Conservation (phyloP, 305 asterid species). For the Petunia hybrid region DNA sequence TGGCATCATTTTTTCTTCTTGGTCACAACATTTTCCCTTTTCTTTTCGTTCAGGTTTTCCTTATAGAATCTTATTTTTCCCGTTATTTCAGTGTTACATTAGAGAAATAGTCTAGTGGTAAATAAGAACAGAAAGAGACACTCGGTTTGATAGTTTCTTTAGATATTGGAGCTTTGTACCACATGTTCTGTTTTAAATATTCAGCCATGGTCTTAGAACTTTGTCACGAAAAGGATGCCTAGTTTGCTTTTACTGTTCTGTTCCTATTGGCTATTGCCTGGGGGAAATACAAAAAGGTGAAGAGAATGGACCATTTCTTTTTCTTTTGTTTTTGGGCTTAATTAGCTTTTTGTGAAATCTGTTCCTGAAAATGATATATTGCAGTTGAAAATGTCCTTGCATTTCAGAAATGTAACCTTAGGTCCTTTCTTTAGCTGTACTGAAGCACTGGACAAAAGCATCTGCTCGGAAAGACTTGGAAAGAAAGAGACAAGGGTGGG, state of each 20-base stretch:
- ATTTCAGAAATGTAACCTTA: neutral
- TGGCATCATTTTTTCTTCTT: neutral
- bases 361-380: neutral
- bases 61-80: slow-evolving; percentile 31
- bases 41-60: neutral
- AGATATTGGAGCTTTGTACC: slow-evolving; percentile 12
- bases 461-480: neutral
- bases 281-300: neutral
- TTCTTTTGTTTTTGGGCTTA: neutral
- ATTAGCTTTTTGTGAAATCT: neutral
- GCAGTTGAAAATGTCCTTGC: neutral
- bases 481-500: neutral
- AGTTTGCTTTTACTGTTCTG: neutral
- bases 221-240: neutral
- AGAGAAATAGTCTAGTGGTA: slow-evolving; percentile 29
- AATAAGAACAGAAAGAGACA: slow-evolving; percentile 24
- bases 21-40: slow-evolving; percentile 26
- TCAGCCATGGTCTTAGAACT: slow-evolving; percentile 4
- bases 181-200: slow-evolving; percentile 12
- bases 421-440: neutral
- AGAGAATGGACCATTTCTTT: neutral
- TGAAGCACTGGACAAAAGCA: neutral
- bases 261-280: slow-evolving; percentile 6
- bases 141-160: neutral
- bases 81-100: neutral